phyloP scores from a whole-genome alignment of 208 protist genomes.

The Angomonas ambiguus region DNA sequence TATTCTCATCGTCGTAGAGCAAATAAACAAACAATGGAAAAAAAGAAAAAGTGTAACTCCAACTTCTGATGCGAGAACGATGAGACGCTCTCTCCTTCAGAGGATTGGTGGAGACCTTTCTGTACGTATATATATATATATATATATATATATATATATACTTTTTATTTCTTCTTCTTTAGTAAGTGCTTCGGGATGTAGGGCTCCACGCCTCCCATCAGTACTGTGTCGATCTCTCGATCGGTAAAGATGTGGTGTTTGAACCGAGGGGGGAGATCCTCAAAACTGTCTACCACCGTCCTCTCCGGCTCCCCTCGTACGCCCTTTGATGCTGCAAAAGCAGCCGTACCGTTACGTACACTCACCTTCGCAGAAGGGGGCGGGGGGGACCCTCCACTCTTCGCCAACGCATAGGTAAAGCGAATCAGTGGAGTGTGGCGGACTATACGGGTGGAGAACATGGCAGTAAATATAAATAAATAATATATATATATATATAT shows the following conservation, averaged over 20 bases:
- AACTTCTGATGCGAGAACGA: no score
- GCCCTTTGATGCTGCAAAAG: not conserved
- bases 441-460: slow-evolving; percentile 32
- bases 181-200: slow-evolving; percentile 73
- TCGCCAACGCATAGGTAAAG: slow-evolving; percentile 71
- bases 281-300: slow-evolving; percentile 41
- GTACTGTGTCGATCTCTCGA: slow-evolving; percentile 66
- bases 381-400: slow-evolving; percentile 22
- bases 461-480: slow-evolving; percentile 9
- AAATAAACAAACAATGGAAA: no score
- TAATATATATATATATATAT: no score
- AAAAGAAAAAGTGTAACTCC: no score
- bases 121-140: not conserved
- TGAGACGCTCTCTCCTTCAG: no score
- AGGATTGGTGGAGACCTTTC: no score
- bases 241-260: slow-evolving; percentile 58
- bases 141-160: not conserved
- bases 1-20: not conserved
- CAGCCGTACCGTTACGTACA: slow-evolving; percentile 9
- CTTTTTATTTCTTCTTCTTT: slow-evolving; percentile 60
- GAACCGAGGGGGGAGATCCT: slow-evolving; percentile 56
- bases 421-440: slow-evolving; percentile 57
- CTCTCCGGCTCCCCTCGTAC: not conserved
- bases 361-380: not conserved
- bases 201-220: slow-evolving; percentile 70